These are phyloP conservation scores for Carpinus fangiana DNA, from an alignment of 306 rosid genomes.

Conservation along the genomic window DNA sequence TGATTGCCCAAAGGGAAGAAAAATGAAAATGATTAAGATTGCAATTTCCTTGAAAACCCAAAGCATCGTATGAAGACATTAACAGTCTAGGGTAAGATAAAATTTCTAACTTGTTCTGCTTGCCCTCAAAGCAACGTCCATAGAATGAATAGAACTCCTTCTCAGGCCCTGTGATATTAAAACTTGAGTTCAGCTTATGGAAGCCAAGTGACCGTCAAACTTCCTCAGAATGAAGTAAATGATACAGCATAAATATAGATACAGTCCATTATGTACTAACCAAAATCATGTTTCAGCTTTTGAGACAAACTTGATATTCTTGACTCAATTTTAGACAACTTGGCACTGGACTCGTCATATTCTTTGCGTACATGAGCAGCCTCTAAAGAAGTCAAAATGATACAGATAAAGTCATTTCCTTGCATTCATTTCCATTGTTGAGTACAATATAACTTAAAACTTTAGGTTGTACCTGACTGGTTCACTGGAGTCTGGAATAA, in stretches of 20 bases:
- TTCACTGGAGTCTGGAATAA: slow-evolving; percentile 88
- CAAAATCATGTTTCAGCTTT: slow-evolving; percentile 85
- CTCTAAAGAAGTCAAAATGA: slow-evolving; percentile 52
- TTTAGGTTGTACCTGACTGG: slow-evolving; percentile 63
- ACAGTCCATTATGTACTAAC: slow-evolving; percentile 55
- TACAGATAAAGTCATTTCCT: slow-evolving; percentile 29
- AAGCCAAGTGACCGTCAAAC: slow-evolving; percentile 29
- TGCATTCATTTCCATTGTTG: slow-evolving; percentile 4
- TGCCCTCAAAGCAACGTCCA: slow-evolving; percentile 85
- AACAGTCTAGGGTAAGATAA: slow-evolving; percentile 24
- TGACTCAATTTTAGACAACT: slow-evolving; percentile 79
- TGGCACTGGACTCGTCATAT: slow-evolving; percentile 83
- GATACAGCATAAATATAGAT: slow-evolving; percentile 12
- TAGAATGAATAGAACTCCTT: slow-evolving; percentile 90
- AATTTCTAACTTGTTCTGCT: slow-evolving; percentile 77
- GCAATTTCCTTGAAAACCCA: slow-evolving; percentile 23
- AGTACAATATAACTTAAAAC: slow-evolving; percentile 11
- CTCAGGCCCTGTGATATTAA: slow-evolving; percentile 68
- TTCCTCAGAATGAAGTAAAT: slow-evolving; percentile 18
- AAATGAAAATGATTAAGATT: slow-evolving; percentile 23
- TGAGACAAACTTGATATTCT: slow-evolving; percentile 79
- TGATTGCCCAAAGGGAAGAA: slow-evolving; percentile 39
- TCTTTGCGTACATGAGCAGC: slow-evolving; percentile 90
- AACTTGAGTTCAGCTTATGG: slow-evolving; percentile 35
- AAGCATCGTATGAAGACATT: slow-evolving; percentile 19